These are phyloP conservation scores for Spergularia marina DNA, from an alignment of 148 eudicot genomes.

Conservation along the genomic window DNA sequence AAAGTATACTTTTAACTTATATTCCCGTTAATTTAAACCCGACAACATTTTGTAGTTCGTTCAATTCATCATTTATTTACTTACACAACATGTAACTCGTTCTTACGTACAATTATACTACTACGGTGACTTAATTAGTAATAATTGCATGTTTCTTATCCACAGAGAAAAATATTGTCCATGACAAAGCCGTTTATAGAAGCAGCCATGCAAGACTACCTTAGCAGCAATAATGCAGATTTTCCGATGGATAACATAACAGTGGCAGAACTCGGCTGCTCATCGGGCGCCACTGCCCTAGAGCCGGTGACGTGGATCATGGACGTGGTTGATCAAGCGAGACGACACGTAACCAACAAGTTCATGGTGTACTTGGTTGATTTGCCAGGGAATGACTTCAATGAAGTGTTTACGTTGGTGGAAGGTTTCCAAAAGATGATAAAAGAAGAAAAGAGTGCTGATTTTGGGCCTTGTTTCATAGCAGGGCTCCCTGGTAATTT, in stretches of 20 bases:
- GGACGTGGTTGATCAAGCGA: conserved; percentile 13
- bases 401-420: conserved; percentile 37
- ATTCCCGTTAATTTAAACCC: no score
- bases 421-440: conserved; percentile 31
- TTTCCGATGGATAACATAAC: conserved; percentile 30
- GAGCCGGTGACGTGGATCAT: conserved; percentile 31
- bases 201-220: conserved; percentile 37
- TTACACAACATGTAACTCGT: neutral
- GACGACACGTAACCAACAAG: conserved; percentile 26
- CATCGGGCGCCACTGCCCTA: conserved; percentile 58
- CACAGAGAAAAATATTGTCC: conserved; percentile 50
- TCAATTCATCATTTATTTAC: neutral
- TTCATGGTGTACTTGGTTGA: conserved; percentile 58
- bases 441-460: conserved; percentile 29
- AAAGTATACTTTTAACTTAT: no score
- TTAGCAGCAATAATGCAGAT: conserved; percentile 4
- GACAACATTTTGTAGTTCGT: no score
- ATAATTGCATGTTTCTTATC: neutral
- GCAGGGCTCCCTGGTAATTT: conserved; percentile 56
- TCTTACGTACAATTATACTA: no score
- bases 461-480: conserved; percentile 38
- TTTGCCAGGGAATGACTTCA: conserved; percentile 73
- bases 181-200: conserved; percentile 36
- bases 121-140: no score
- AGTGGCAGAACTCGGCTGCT: conserved; percentile 71